Evolutionary conservation across 2,329 filamentous ascomycete species (phyloP), one percentile per base, ranked within the genome.

Genomic region (Nemania abortiva): DNA sequence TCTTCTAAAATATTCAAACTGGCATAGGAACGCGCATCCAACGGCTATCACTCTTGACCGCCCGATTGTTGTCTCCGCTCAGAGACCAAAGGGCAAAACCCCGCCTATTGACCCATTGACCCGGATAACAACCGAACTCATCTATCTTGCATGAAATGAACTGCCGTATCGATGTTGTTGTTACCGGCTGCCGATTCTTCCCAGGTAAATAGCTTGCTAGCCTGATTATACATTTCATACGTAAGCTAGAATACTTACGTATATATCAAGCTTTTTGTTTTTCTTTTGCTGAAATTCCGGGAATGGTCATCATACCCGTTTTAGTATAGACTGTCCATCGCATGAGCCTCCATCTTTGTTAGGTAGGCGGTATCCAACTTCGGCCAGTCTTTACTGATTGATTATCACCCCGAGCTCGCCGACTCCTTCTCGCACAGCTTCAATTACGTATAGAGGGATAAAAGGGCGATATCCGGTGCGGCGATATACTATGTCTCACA

Each of bases 401-500:
- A 47, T 4, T 47, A n/a, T 47, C 42, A 34, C 9, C 27, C 29
- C 18, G 2, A 54, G 7, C 15, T 54, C 52, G 29, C 52, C 52
- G 15, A 20, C 24, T 53, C 11, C 50, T 13, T 18, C n/a, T 18
- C 52, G n/a, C 15, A 3, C 29, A 9, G 15, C 6, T 20, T 9
- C 15, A n/a, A 22, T 37, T 22, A 6, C 22, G 2, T 22, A 54
- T 9, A 34, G 13, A 7, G 1, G 6, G 15, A 29, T n/a, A n/a
- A 6, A n/a, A n/a, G n/a, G n/a, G n/a, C n/a, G 13, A 2, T 18
- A 20, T 42, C 3, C 54, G 34, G n/a, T 34, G 11, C 9, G 27
- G 7, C 37, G 34, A 7, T 11, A 34, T 29, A 67, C 2, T 13
- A 78, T 77, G 77, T 69, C 73, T 49, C 63, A 61, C 29, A 77